phyloP scores from a whole-genome alignment of 371 early-diverging fungal genomes.

The Polyrhizophydium stewartii region DNA sequence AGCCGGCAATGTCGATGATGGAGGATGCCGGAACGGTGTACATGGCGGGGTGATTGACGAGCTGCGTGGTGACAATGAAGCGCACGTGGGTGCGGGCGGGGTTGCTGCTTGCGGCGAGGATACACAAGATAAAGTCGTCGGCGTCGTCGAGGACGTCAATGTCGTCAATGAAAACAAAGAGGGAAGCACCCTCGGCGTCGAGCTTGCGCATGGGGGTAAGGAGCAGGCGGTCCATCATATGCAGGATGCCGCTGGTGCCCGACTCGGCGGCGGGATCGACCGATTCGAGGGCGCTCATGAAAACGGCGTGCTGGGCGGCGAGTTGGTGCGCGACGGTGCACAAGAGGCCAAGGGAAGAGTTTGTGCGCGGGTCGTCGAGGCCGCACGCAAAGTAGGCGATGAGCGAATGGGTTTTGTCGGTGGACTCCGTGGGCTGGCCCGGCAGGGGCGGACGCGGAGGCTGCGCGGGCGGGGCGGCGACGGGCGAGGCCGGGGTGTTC shows the following conservation, averaged over 20 bases:
- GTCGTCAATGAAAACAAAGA: background rate
- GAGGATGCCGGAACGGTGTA: no score
- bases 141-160: background rate
- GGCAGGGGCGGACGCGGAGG: no score
- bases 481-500: no score
- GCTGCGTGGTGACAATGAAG: slow-evolving; percentile 2
- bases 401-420: background rate
- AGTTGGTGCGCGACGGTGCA: slow-evolving; percentile 1
- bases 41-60: no score
- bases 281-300: background rate
- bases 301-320: background rate
- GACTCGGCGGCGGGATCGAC: no score
- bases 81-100: background rate
- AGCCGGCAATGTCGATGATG: no score
- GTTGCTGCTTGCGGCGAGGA: background rate
- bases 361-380: background rate
- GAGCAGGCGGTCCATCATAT: background rate
- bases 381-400: background rate
- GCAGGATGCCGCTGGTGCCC: background rate
- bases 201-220: background rate
- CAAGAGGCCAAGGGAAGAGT: background rate
- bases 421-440: no score
- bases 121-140: background rate
- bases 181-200: no score
- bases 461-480: no score